Evolutionary conservation across 345 rosid genomes (phyloP), one percentile per base, ranked within the genome.

Genomic region (Cardamine chenopodiifolia): DNA sequence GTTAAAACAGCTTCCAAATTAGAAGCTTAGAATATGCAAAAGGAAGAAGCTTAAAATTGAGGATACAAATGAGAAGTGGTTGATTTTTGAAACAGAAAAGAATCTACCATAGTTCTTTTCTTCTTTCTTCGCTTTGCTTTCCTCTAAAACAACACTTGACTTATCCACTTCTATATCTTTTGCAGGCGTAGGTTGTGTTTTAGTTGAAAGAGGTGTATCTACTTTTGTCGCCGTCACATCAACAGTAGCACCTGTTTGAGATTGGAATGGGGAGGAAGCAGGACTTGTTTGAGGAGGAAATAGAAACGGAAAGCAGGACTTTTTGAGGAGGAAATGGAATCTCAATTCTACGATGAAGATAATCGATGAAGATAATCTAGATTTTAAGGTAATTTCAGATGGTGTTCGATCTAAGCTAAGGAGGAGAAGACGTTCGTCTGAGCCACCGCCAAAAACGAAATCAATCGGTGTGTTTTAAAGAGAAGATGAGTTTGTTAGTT

Each of bases 261-360:
- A 76, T 55, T 82, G 64, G 68, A 66, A 78, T 0, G 89, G 78
- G 14, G 87, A 48, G 40, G 82, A n/a, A 59, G 75, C n/a, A 52
- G 95, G 86, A 32, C 60, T 85, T 8, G 87, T 56, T 42, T 82
- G 49, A 22, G 89, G 76, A 62, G 93, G 85, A 29, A 76, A 75
- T 23, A 89, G 84, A 80, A 82, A 89, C 7, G 93, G 91, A 81
- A 88, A 89, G n/a, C n/a, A n/a, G n/a, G n/a, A n/a, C n/a, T n/a
- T n/a, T n/a, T n/a, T n/a, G n/a, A n/a, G n/a, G n/a, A n/a, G n/a
- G n/a, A n/a, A n/a, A n/a, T n/a, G n/a, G n/a, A n/a, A n/a, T n/a
- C n/a, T n/a, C n/a, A n/a, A n/a, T n/a, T n/a, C n/a, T n/a, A n/a
- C n/a, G n/a, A n/a, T n/a, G n/a, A n/a, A n/a, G n/a, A n/a, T n/a